Evolutionary conservation across 164 flowering plant species (phyloP).

Genomic region (Pachysandra terminalis): DNA sequence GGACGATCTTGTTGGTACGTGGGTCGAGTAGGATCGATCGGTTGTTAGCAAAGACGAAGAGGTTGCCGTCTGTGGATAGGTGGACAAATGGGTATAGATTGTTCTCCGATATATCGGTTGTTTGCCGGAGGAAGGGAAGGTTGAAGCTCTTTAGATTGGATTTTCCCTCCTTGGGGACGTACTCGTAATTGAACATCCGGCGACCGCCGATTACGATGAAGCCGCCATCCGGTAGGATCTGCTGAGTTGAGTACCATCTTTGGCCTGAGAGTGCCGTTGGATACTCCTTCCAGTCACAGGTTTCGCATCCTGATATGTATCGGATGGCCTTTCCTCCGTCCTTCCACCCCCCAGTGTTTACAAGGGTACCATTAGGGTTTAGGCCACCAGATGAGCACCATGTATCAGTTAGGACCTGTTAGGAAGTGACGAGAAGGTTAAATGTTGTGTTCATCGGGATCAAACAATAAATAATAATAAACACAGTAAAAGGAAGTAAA

Average conservation of each 20-base stretch:
- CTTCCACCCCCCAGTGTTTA: conserved; percentile 64
- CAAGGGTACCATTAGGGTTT: conserved; percentile 42
- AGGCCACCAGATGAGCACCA: conserved; percentile 94
- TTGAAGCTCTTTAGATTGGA: conserved; percentile 8
- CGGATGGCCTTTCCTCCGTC: conserved; percentile 50
- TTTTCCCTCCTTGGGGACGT: conserved; percentile 40
- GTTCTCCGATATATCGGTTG: conserved; percentile 59
- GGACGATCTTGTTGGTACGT: conserved; percentile 26
- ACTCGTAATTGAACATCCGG: conserved; percentile 52
- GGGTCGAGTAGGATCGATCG: conserved; percentile 59
- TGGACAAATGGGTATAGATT: conserved; percentile 83
- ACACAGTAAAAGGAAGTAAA: no score
- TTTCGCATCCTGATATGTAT: conserved; percentile 28
- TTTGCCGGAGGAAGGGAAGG: conserved; percentile 47
- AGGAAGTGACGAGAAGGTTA: neutral
- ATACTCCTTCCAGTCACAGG: conserved; percentile 54
- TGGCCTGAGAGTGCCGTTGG: conserved; percentile 28
- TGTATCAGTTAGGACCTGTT: conserved; percentile 49
- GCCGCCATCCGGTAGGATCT: conserved; percentile 52
- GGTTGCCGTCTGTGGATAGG: conserved; percentile 72
- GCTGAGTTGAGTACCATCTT: conserved; percentile 81
- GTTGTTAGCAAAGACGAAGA: conserved; percentile 84
- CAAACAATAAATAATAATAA: no score
- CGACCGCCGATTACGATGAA: conserved; percentile 72
- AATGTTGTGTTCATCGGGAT: no score